Conservation (phyloP, 1,284 basidiomycete species). For the Pascua sp. region DNA sequence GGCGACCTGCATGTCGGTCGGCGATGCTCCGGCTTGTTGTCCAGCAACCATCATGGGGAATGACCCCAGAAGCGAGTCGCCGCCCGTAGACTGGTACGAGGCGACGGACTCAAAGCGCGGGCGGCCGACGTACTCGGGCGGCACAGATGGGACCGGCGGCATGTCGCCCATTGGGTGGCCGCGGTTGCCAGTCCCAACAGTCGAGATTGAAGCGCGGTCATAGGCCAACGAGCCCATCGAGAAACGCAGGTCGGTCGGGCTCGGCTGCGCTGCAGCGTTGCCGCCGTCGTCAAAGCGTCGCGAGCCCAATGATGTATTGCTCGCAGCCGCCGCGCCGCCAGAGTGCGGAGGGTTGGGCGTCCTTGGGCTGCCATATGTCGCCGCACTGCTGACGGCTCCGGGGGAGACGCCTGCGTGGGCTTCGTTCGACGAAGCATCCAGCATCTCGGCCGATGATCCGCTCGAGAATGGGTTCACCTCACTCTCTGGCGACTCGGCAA, state of each 20-base stretch:
- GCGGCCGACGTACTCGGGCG: constrained; percentile 6
- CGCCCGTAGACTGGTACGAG: constrained; percentile 32
- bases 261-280: constrained; percentile 19
- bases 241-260: constrained; percentile 42
- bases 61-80: constrained; percentile 40
- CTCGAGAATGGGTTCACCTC: too few species aligned
- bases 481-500: background rate
- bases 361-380: too few species aligned
- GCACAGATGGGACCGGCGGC: constrained; percentile 12
- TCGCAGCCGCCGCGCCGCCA: constrained; percentile 6
- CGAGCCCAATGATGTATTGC: constrained; percentile 15
- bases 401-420: background rate
- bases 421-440: background rate
- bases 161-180: constrained; percentile 6
- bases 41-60: constrained; percentile 40
- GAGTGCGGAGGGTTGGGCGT: background rate
- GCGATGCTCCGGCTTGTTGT: background rate
- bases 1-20: constrained; percentile 1
- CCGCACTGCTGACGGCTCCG: background rate
- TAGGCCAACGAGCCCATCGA: constrained; percentile 48
- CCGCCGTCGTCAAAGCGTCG: constrained; percentile 24
- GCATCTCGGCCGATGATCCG: constrained; percentile 2
- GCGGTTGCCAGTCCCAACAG: constrained; percentile 31
- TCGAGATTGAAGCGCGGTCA: constrained; percentile 32
- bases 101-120: constrained; percentile 21